phyloP scores from a whole-genome alignment of 441 rosid species.

The Erodium texanum region DNA sequence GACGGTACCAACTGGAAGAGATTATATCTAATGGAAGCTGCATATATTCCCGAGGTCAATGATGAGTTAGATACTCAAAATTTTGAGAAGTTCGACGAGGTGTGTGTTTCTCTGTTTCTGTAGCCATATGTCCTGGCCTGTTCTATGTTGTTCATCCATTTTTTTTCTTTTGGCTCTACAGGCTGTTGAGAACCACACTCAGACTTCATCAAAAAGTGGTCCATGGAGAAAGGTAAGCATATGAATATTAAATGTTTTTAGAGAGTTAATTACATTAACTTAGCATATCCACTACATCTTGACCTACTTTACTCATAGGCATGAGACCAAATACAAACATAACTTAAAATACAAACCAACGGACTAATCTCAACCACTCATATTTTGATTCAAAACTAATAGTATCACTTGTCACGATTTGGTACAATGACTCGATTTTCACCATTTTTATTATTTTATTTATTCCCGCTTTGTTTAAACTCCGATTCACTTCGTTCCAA shows the following conservation, averaged over 20 bases:
- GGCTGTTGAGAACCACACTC: slow-evolving; percentile 36
- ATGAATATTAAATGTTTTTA: neutral
- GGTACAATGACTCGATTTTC: too few relatives aligned
- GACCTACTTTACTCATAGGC: too few relatives aligned
- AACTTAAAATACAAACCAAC: too few relatives aligned
- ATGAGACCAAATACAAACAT: too few relatives aligned
- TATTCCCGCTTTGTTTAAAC: too few relatives aligned
- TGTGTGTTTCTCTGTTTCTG: slow-evolving; percentile 14
- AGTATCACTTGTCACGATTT: too few relatives aligned
- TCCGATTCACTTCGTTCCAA: too few relatives aligned
- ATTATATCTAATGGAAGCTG: slow-evolving; percentile 46
- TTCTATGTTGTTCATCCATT: neutral
- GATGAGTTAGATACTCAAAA: slow-evolving; percentile 54
- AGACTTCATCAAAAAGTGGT: slow-evolving; percentile 29
- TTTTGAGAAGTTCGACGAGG: slow-evolving; percentile 64
- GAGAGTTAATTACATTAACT: neutral
- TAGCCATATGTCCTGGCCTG: neutral
- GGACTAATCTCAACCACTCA: too few relatives aligned
- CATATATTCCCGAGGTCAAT: slow-evolving; percentile 49
- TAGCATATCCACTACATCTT: neutral
- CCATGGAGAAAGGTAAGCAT: slow-evolving; percentile 62
- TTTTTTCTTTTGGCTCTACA: slow-evolving; percentile 20
- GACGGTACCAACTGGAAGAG: slow-evolving; percentile 42
- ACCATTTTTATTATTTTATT: too few relatives aligned
- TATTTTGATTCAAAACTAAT: too few relatives aligned